Conservation (phyloP, 2,329 filamentous ascomycete species). For the Paraphaeosphaeria sporulosa region DNA sequence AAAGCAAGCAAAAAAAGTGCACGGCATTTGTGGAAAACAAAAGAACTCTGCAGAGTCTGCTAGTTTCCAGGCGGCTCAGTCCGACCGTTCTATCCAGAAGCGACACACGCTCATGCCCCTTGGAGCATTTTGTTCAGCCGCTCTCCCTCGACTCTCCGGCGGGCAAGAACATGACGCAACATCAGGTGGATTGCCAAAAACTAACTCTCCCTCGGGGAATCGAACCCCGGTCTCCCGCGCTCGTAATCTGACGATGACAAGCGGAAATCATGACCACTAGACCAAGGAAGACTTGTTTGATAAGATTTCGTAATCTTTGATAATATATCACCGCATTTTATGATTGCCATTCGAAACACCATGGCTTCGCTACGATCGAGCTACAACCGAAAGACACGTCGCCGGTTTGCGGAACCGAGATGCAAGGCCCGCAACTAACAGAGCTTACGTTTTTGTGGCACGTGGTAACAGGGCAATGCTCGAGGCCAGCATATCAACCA, state of each 20-base stretch:
- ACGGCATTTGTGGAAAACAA: no score
- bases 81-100: no score
- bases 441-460: no score
- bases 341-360: no score
- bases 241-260: constrained; percentile 25
- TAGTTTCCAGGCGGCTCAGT: no score
- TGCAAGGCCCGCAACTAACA: neutral
- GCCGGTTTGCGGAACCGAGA: neutral
- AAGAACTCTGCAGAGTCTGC: no score
- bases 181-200: neutral
- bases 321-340: neutral
- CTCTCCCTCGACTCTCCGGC: neutral
- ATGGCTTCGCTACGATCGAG: no score
- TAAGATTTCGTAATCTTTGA: neutral
- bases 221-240: constrained; percentile 31
- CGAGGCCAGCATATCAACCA: no score
- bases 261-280: constrained; percentile 33
- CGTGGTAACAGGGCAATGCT: no score
- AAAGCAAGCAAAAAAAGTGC: no score
- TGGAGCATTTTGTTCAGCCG: neutral
- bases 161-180: neutral
- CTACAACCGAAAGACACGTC: neutral
- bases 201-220: neutral
- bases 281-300: constrained; percentile 30
- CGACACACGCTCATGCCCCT: no score